Evolutionary conservation across 2,329 filamentous ascomycete genomes (phyloP), one percentile per base, ranked within the genome.

Genomic region (Hymenoscyphus albidus): DNA sequence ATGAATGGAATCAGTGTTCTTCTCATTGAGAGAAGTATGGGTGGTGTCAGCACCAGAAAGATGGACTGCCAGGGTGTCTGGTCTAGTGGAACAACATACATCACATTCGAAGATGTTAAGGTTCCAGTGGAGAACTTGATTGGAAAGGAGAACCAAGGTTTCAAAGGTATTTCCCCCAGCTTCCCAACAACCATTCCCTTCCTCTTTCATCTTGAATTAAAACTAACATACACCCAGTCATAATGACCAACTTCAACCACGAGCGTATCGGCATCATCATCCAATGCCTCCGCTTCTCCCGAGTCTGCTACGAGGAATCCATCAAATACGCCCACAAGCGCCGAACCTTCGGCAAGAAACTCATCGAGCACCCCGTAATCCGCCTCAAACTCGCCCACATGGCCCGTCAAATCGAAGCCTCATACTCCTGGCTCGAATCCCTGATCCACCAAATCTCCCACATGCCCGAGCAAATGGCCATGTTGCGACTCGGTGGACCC

Each of bases 181-280:
- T 3, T 27, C 1, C 27, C 27, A 3, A 27, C 3, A 27, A 3
- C 16, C 16, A 3, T 51, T 3, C 18, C 13, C 39, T 4, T 6
- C 31, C 59, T 4, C 10, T 2, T 2, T 27, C 16, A 1, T 44
- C 14, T 42, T 22, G 3, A 62, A 16, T 42, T 10, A 27, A 14
- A 62, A 67, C 70, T 69, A 56, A 68, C 22, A 56, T 59, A 9
- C 1, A 48, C 62, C 66, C 27, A 85, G 93, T 96, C 76, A 94
- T 99, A 83, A 98, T 98, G 94, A 97, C 92, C 77, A 97, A 97
- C 85, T 97, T 97, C 84, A 98, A 98, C 85, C 95, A 98, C 83
- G 95, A 99, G 82, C 92, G 95, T 68, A 93, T 99, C 72, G 95
- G 95, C 68, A 98, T 99, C 79, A 93, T 98, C 80, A 98, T 98